A percentile compares a stretch with the other conserved stretches of the same genome.
Evolutionary conservation across 2,329 filamentous ascomycete genomes (phyloP).

Genomic region (Tolypocladium album): DNA sequence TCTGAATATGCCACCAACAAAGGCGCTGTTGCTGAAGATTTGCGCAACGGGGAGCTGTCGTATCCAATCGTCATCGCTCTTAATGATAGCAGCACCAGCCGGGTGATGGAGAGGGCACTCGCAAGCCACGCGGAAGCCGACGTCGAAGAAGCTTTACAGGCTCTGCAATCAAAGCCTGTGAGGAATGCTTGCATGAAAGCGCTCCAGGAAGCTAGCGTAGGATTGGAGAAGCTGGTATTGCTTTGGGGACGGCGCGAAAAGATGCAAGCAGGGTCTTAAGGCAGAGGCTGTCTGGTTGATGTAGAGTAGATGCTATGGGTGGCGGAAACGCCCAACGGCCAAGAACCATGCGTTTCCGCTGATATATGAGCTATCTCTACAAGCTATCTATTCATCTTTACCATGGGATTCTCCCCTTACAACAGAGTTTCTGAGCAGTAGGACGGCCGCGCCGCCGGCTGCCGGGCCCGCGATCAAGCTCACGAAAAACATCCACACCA

Average conservation of each 20-base stretch:
- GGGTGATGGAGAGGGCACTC: slow-evolving; percentile 2
- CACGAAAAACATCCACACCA: slow-evolving; percentile 5
- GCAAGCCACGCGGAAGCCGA: not conserved
- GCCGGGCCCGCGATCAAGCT: slow-evolving; percentile 7
- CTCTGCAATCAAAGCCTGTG: slow-evolving; percentile 3
- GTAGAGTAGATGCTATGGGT: not conserved
- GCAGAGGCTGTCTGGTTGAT: not conserved
- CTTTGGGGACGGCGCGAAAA: slow-evolving; percentile 7
- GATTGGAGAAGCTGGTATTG: slow-evolving; percentile 4
- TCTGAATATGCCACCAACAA: slow-evolving; percentile 6
- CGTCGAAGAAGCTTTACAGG: slow-evolving; percentile 3
- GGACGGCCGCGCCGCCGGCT: slow-evolving; percentile 4
- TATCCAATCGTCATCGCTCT: slow-evolving; percentile 8
- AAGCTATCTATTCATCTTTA: not conserved
- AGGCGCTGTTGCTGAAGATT: slow-evolving; percentile 6
- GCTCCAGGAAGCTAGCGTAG: slow-evolving; percentile 4
- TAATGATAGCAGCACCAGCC: not conserved
- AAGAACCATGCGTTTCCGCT: not conserved
- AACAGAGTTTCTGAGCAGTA: slow-evolving; percentile 1
- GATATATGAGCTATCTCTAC: no score
- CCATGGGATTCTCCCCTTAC: no score
- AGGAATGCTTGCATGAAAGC: slow-evolving; percentile 4
- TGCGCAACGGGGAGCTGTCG: slow-evolving; percentile 7
- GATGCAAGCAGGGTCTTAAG: not conserved
- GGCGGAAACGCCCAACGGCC: not conserved